Evolutionary conservation across 83 land plant genomes (phyloP).

Genomic region (Diphasiastrum complanatum): DNA sequence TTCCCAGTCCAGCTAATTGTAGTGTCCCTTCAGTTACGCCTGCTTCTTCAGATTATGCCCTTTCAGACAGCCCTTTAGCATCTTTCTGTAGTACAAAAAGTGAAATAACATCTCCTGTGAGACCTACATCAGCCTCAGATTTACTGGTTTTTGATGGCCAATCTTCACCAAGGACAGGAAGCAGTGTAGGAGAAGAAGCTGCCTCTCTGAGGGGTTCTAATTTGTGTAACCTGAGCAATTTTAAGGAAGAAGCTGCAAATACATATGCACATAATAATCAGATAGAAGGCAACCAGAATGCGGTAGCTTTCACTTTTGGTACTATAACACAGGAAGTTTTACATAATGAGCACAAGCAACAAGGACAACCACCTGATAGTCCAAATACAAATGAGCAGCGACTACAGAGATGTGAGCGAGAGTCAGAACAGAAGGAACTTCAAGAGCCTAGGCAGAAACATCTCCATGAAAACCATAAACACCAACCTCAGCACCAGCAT

Average conservation of each 20-base stretch:
- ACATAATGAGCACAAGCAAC: conserved; percentile 16
- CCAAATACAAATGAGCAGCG: neutral
- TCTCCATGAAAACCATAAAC: conserved; percentile 4
- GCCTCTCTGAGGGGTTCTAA: no score
- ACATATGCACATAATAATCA: no score
- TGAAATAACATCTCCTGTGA: no score
- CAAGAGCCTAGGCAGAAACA: conserved; percentile 21
- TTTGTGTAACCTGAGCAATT: conserved; percentile 3
- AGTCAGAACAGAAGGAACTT: neutral
- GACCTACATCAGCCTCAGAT: no score
- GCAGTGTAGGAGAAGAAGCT: no score
- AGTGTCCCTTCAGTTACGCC: no score
- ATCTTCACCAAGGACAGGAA: no score
- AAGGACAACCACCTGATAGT: conserved; percentile 13
- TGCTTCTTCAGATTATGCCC: no score
- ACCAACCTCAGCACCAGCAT: conserved; percentile 5
- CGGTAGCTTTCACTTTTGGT: conserved; percentile 57
- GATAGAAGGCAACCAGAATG: neutral
- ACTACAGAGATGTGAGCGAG: neutral
- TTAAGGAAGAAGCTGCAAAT: no score
- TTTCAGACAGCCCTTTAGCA: no score
- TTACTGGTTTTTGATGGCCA: no score
- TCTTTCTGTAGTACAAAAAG: no score
- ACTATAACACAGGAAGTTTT: conserved; percentile 51
- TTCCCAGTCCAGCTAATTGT: neutral